Evolutionary conservation across 1,284 basidiomycete species (phyloP), one percentile per base, ranked within the genome.

Genomic region (Trichosporon sp.): DNA sequence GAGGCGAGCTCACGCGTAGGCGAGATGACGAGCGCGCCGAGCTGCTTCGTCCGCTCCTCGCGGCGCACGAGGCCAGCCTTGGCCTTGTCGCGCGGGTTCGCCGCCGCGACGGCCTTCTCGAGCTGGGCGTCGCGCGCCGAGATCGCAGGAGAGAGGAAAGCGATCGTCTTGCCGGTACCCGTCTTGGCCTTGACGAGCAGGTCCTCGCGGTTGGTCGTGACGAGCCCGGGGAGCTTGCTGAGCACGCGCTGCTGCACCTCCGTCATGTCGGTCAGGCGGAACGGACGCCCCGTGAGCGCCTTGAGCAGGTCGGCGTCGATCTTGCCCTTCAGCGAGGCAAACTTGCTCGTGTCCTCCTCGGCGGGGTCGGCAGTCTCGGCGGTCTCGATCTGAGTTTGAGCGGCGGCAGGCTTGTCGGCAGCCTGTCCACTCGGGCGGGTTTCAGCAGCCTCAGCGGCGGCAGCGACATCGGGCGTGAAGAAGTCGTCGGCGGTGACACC

Each of bases 1-100:
- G 89, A 89, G 0, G 95, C 95, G 59, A 96, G 83, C 77, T 99
- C 95, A 65, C 96, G 87, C 0, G 95, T 99, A 2, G 96, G 95
- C 36, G 89, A 92, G 76, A 99, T 87, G 74, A 99, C 85, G 19
- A 99, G 85, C 0, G 89, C 83, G 6, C 95, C 93, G 49, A 88
- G 87, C 27, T 84, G 13, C 16, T 29, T 54, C 25, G 81, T 10
- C 78, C 71, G 21, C 81, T 80, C 2, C 2, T 70, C 67, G 14
- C 80, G 75, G n/a, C 68, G 70, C 9, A 5, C 23, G 19, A 54
- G 16, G 49, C 49, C 49, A 11, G 58, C 36, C 9, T 31, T 23
- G 25, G 34, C 57, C 49, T 54, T 54, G 49, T 54, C 73, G 59
- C 72, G 67, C 10, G 68, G 65, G 27, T 70, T 59, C 9, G 70